phyloP scores from a whole-genome alignment of 1,139 yeast genomes.

The Protomyces inouyei region DNA sequence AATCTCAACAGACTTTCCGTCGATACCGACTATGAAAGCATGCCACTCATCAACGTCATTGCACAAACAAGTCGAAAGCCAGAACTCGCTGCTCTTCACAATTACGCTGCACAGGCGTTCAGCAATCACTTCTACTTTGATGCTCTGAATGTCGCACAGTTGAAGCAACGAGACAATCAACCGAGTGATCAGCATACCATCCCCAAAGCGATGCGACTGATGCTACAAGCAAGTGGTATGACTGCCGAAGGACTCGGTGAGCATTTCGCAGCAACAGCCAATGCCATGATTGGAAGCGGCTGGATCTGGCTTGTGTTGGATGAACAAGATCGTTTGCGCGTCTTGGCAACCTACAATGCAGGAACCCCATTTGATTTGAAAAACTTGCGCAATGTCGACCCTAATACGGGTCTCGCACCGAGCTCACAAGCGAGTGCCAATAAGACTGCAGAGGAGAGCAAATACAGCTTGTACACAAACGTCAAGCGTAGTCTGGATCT shows the following conservation, averaged over 20 bases:
- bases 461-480: constrained; percentile 6
- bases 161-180: constrained; percentile 34
- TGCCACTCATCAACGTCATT: constrained; percentile 50
- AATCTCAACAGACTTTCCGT: constrained; percentile 15
- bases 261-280: constrained; percentile 54
- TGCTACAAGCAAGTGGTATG: constrained; percentile 37
- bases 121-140: constrained; percentile 86
- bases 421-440: constrained; percentile 18
- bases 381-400: constrained; percentile 68
- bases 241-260: constrained; percentile 51
- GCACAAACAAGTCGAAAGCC: constrained; percentile 67
- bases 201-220: background rate
- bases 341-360: constrained; percentile 66
- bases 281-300: constrained; percentile 62
- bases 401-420: constrained; percentile 64
- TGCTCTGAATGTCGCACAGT: constrained; percentile 44
- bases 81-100: constrained; percentile 67
- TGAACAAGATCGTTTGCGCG: constrained; percentile 58
- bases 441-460: constrained; percentile 1
- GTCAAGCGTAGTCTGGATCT: constrained; percentile 16
- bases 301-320: constrained; percentile 85
- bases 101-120: constrained; percentile 85
- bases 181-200: background rate
- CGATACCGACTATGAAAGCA: constrained; percentile 32
- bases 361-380: constrained; percentile 86